These are phyloP conservation scores for Mallotus japonicus DNA, from an alignment of 441 rosid genomes.

Conservation along the genomic window DNA sequence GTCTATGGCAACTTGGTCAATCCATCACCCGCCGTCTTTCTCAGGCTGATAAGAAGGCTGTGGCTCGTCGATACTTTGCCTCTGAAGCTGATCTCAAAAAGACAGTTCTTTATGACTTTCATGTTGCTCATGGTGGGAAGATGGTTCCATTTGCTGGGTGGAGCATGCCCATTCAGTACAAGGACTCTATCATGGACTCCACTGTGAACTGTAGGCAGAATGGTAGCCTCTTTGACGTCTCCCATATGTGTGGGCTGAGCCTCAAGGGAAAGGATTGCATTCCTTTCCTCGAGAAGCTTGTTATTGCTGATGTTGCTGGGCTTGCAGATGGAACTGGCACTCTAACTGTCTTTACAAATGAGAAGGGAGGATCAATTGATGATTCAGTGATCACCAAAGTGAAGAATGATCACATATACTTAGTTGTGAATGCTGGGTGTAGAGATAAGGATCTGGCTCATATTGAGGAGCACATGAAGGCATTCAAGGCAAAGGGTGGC, in stretches of 20 bases:
- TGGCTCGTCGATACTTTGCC: constrained; percentile 60
- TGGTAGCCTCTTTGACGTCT: constrained; percentile 86
- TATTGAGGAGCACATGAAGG: constrained; percentile 91
- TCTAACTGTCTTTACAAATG: constrained; percentile 85
- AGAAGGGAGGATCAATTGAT: constrained; percentile 94
- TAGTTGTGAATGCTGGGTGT: constrained; percentile 98
- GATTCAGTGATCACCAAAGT: constrained; percentile 95
- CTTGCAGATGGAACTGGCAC: constrained; percentile 84
- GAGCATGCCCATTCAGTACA: constrained; percentile 99
- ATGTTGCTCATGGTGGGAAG: constrained; percentile 74
- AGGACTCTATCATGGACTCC: constrained; percentile 96
- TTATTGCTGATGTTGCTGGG: constrained; percentile 84
- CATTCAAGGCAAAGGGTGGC: constrained; percentile 85
- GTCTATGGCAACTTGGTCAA: constrained; percentile 94
- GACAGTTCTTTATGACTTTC: constrained; percentile 85
- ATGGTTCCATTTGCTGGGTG: constrained; percentile 99
- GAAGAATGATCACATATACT: constrained; percentile 68
- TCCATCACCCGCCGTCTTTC: constrained; percentile 78
- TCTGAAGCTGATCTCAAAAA: constrained; percentile 81
- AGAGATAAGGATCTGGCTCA: constrained; percentile 98
- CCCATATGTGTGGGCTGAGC: constrained; percentile 97
- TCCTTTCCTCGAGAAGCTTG: constrained; percentile 87
- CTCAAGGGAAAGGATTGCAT: constrained; percentile 88
- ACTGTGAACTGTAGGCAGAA: constrained; percentile 84
- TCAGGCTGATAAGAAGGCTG: constrained; percentile 67